Percentiles rank a stretch among this genome's conserved stretches.
Conservation (phyloP, 225 moss, liverwort and hornwort species). For the Polytrichum formosum region DNA sequence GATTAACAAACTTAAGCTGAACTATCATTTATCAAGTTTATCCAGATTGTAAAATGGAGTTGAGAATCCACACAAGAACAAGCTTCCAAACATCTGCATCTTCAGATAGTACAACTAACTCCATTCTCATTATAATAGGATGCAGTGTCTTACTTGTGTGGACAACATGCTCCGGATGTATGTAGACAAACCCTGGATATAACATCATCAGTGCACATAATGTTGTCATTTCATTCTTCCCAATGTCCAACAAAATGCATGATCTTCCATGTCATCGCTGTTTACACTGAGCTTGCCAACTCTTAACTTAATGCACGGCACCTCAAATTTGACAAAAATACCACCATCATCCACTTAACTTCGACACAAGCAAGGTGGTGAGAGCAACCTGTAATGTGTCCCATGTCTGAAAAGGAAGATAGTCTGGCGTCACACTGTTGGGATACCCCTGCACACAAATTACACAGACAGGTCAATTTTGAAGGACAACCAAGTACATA, state of each 20-base stretch:
- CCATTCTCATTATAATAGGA: not conserved
- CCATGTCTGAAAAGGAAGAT: slow-evolving; percentile 96
- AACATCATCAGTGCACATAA: not conserved
- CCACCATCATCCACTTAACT: slow-evolving; percentile 12
- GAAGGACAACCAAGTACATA: not conserved
- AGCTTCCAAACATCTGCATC: too few species aligned
- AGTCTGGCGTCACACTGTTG: slow-evolving; percentile 86
- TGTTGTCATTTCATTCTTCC: too few species aligned
- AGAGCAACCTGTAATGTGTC: slow-evolving; percentile 86
- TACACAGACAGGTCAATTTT: slow-evolving; percentile 10
- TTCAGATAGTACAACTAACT: too few species aligned
- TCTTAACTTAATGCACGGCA: too few species aligned
- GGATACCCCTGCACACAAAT: slow-evolving; percentile 82
- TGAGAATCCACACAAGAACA: too few species aligned
- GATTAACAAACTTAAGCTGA: too few species aligned
- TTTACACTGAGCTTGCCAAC: too few species aligned
- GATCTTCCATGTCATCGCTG: too few species aligned
- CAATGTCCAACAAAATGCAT: too few species aligned
- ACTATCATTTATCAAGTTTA: too few species aligned
- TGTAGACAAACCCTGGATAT: slow-evolving; percentile 76
- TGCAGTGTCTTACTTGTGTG: slow-evolving; percentile 71
- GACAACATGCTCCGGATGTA: slow-evolving; percentile 99
- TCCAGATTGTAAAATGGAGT: too few species aligned
- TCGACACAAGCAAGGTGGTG: slow-evolving; percentile 1
- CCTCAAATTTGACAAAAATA: not conserved